Base-by-base conservation (phyloP, 257 asterid species). In the Ophiorrhiza pumila region DNA sequence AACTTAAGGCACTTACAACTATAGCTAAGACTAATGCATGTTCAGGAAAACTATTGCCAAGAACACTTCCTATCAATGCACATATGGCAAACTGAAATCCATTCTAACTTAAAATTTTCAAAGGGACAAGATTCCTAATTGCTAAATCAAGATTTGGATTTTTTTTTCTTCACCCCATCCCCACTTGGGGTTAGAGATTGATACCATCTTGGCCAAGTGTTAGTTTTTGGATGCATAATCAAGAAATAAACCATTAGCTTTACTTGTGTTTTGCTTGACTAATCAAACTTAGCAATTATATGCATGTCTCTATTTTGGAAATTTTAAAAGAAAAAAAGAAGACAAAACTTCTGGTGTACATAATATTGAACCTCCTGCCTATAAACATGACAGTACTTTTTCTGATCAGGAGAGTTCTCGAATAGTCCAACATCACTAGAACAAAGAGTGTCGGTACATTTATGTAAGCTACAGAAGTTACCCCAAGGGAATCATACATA, bases 401-500 rank as follows among this genome's bases (percentile, higher is more conserved):
- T 64, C n/a, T n/a, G n/a, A n/a, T n/a, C 12, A 22, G 25, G 25
- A 62, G 43, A 37, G 47, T 35, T 17, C 17, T 8, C 20, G 49
- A 63, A 37, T 10, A 39, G 69, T 64, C 69, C 52, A 39, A 41
- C 69, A 39, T 13, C 69, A 41, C 1, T 9, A 59, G 65, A 15
- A 41, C 52, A n/a, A 64, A n/a, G 27, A 34, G 34, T 41, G 69
- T 39, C 69, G 39, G 69, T 34, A 61, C 35, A 64, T 1, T 1
- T n/a, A 41, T 35, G 18, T 22, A 39, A 23, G 25, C 52, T 2
- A n/a, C 42, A 11, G 34, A 64, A 11, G 15, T 18, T 37, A 20
- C 34, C 34, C 49, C 18, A 64, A 69, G 34, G 62, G 64, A 69
- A 52, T 35, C 63, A 53, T 13, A 52, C 34, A 52, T n/a, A 69